Evolutionary conservation across 371 early-diverging fungal genomes (phyloP), one percentile per base, ranked within the genome.

Genomic region (Mortierella sp.): DNA sequence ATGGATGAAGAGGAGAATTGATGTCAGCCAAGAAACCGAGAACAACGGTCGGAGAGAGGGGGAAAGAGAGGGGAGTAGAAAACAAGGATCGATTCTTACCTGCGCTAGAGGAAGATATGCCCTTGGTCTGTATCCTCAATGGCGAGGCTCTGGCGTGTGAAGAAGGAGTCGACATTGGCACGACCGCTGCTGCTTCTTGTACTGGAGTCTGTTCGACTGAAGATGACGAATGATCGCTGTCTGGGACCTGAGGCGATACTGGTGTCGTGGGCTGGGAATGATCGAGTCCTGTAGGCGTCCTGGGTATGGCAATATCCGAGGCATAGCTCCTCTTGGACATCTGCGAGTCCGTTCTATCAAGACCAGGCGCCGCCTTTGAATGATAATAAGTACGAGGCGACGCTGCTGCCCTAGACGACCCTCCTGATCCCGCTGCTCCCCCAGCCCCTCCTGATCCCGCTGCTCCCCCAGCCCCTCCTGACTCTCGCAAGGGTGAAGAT

Each of bases 241-340:
- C 65, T 21, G 35, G 41, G 1, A 18, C 8, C 0, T 6, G 21
- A 38, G 51, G n/a, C 16, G 70, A 54, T 27, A 27, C 11, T 27
- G 35, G 44, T 1, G 76, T 38, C 1, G 76, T 56, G 16, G 43
- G 49, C 56, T 58, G 79, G 0, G 68, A 41, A 32, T 54, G 29
- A 51, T n/a, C 68, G 29, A 75, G 43, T 49, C 83, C 77, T 49
- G 74, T 56, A 27, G 76, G 43, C 0, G 79, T 55, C 41, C 51
- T 14, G 7, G 58, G 5, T 1, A 60, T 27, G 7, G 56, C 74
- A 16, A 80, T 24, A 27, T 80, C 84, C 0, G 78, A 75, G 3
- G 84, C 84, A 75, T 84, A 84, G 46, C 84, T 83, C 11, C 78
- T 72, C 56, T 83, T 83, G 44, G 79, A 79, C 35, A 56, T 38